These are phyloP conservation scores for Chenopodium quinoa DNA, from an alignment of 148 eudicot genomes.

Conservation along the genomic window DNA sequence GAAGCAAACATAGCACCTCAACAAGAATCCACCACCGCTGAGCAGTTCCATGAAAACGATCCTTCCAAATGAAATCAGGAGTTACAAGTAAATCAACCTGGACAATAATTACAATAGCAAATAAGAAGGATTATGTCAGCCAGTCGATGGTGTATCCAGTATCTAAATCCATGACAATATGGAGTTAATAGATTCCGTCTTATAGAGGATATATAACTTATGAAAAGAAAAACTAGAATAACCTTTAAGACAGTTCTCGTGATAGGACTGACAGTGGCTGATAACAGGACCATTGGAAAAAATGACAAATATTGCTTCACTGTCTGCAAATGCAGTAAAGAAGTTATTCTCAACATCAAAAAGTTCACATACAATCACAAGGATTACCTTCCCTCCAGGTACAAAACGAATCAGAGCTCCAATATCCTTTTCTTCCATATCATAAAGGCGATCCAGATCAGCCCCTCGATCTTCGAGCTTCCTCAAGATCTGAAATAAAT, in stretches of 20 bases:
- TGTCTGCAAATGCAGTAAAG: slow-evolving; percentile 45
- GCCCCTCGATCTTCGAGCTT: slow-evolving; percentile 93
- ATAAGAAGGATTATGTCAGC: slow-evolving; percentile 8
- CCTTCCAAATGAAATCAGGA: slow-evolving; percentile 96
- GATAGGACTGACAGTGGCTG: slow-evolving; percentile 97
- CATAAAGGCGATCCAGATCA: slow-evolving; percentile 81
- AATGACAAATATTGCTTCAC: slow-evolving; percentile 80
- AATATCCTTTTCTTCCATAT: slow-evolving; percentile 95
- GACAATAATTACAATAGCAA: background rate
- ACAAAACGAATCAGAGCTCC: slow-evolving; percentile 87
- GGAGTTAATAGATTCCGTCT: background rate
- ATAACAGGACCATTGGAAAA: slow-evolving; percentile 78
- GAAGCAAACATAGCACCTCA: slow-evolving; percentile 51
- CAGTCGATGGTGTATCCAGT: background rate
- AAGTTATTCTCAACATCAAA: slow-evolving; percentile 5
- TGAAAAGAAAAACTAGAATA: slow-evolving; percentile 13
- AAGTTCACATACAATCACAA: background rate
- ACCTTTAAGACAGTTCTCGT: slow-evolving; percentile 99
- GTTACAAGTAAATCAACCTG: slow-evolving; percentile 85
- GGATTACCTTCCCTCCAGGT: slow-evolving; percentile 89
- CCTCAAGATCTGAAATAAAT: slow-evolving; percentile 65
- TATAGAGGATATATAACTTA: background rate
- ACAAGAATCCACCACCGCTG: slow-evolving; percentile 98
- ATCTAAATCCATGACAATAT: background rate
- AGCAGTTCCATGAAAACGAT: slow-evolving; percentile 91